A percentile compares a stretch with the other conserved stretches of the same genome.
Evolutionary conservation across 2,329 filamentous ascomycete genomes (phyloP).

Genomic region (Nemania abortiva): DNA sequence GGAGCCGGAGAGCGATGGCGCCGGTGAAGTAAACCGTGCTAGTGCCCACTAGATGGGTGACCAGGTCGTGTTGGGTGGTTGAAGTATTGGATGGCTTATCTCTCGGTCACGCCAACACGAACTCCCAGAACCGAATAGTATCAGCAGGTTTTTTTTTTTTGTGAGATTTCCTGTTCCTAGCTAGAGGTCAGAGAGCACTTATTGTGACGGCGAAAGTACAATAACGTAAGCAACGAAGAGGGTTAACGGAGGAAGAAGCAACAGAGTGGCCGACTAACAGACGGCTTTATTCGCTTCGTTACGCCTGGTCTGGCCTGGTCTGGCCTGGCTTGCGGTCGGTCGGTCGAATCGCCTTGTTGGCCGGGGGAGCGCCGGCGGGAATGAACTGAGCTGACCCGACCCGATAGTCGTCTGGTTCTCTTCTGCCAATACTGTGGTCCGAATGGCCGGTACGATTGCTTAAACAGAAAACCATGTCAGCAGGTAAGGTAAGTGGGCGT

Average conservation of each 20-base stretch:
- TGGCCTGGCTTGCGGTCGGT: conserved; percentile 8
- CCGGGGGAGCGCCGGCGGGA: background rate
- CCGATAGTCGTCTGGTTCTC: background rate
- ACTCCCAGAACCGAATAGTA: too few relatives aligned
- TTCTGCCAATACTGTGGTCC: too few relatives aligned
- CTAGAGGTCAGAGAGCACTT: background rate
- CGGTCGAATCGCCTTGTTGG: conserved; percentile 1
- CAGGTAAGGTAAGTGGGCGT: background rate
- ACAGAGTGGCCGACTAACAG: background rate
- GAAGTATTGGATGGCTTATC: too few relatives aligned
- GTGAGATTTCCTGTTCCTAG: background rate
- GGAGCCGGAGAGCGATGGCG: background rate
- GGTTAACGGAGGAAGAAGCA: background rate
- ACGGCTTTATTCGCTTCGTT: background rate
- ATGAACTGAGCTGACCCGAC: background rate
- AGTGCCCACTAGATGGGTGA: background rate
- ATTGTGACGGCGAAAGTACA: conserved; percentile 2
- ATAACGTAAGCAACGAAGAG: background rate
- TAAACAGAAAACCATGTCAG: background rate
- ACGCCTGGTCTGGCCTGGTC: conserved; percentile 4
- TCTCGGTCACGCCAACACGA: background rate
- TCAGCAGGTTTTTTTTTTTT: background rate
- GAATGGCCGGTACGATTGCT: background rate
- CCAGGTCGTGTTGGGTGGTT: background rate
- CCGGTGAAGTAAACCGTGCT: background rate